These are phyloP conservation scores for Vicia faba DNA, from an alignment of 306 rosid genomes.

Conservation along the genomic window DNA sequence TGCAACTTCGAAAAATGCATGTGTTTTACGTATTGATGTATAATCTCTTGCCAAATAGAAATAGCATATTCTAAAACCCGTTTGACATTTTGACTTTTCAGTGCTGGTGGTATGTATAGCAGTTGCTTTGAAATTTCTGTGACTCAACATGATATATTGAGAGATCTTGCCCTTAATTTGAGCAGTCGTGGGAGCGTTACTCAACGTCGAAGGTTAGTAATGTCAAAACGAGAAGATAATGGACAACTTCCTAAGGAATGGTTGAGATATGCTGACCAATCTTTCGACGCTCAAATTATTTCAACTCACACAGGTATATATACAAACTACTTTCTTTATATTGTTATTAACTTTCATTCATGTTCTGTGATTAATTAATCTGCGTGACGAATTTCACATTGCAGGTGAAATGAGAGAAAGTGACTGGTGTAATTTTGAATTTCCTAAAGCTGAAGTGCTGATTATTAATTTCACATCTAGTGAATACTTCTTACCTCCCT, in stretches of 20 bases:
- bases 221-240: slow-evolving; percentile 68
- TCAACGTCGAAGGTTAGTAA: slow-evolving; percentile 62
- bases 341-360: background rate
- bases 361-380: slow-evolving; percentile 21
- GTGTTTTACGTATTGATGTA: background rate
- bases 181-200: slow-evolving; percentile 43
- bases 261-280: slow-evolving; percentile 55
- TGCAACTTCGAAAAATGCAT: slow-evolving; percentile 22
- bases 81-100: slow-evolving; percentile 42
- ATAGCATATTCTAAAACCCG: slow-evolving; percentile 36
- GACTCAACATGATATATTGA: slow-evolving; percentile 79
- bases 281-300: slow-evolving; percentile 71
- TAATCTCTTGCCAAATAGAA: slow-evolving; percentile 2
- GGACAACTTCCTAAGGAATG: slow-evolving; percentile 77
- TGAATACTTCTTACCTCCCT: slow-evolving; percentile 74
- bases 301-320: slow-evolving; percentile 83
- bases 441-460: slow-evolving; percentile 85
- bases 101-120: slow-evolving; percentile 68
- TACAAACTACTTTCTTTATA: background rate
- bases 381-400: slow-evolving; percentile 37
- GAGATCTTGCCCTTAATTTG: slow-evolving; percentile 82
- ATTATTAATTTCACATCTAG: slow-evolving; percentile 72
- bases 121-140: slow-evolving; percentile 76
- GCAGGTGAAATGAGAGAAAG: slow-evolving; percentile 80
- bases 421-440: slow-evolving; percentile 72